Conservation (phyloP, 306 rosid species). For the Cucurbita pepo region DNA sequence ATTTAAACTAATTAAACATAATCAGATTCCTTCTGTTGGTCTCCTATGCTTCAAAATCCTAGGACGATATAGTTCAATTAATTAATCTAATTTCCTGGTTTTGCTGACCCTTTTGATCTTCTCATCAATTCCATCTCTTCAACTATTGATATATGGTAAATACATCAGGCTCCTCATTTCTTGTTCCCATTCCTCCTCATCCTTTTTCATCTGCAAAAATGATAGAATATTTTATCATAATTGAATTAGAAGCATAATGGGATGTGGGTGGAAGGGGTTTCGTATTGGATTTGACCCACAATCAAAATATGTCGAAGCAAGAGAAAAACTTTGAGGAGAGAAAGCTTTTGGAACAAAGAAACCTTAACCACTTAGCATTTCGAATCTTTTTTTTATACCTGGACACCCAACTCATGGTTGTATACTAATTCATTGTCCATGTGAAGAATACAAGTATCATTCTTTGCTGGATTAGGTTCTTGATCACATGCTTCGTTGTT, state of each 20-base stretch:
- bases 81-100: background rate
- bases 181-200: constrained; percentile 65
- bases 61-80: background rate
- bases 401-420: background rate
- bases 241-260: too few relatives aligned
- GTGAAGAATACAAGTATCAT: background rate
- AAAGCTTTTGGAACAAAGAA: too few relatives aligned
- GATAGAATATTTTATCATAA: too few relatives aligned
- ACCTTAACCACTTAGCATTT: too few relatives aligned
- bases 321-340: too few relatives aligned
- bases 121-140: background rate
- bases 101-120: background rate
- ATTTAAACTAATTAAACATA: background rate
- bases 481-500: constrained; percentile 45
- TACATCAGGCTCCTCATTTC: constrained; percentile 48
- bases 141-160: constrained; percentile 32
- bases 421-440: background rate
- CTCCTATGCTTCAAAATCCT: background rate
- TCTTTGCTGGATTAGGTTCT: constrained; percentile 7
- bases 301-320: too few relatives aligned
- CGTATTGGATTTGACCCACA: too few relatives aligned
- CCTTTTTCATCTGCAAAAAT: constrained; percentile 32
- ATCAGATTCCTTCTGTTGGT: background rate
- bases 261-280: too few relatives aligned
- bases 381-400: background rate